These are phyloP conservation scores for Pseudozyma hubeiensis DNA, from an alignment of 1,284 basidiomycete species.

Conservation along the genomic window DNA sequence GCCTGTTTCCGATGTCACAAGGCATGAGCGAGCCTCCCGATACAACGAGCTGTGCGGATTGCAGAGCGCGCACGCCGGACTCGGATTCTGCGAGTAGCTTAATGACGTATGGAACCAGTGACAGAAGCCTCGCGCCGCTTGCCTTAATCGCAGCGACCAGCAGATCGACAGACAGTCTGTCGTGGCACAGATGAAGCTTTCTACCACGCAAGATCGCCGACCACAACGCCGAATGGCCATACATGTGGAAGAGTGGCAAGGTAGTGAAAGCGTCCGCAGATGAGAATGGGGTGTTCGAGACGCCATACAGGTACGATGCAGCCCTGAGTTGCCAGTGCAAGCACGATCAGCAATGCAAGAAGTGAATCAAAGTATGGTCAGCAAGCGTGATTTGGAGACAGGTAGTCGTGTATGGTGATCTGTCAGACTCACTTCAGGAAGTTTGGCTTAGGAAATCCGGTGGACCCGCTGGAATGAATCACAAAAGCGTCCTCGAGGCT, in stretches of 20 bases:
- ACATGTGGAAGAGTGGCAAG: constrained; percentile 36
- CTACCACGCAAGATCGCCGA: not conserved
- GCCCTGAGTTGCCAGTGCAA: not conserved
- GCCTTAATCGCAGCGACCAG: constrained; percentile 2
- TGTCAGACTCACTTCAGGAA: not conserved
- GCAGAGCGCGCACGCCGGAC: constrained; percentile 71
- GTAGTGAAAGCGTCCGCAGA: constrained; percentile 1
- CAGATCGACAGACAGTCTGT: constrained; percentile 8
- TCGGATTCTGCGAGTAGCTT: constrained; percentile 73
- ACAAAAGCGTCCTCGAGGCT: constrained; percentile 1
- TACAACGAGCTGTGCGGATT: constrained; percentile 72
- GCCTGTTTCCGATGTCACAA: constrained; percentile 74
- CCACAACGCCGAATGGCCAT: constrained; percentile 14
- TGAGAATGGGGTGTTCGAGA: not conserved
- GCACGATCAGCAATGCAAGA: too few species aligned
- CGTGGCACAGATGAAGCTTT: constrained; percentile 13
- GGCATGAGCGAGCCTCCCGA: constrained; percentile 70
- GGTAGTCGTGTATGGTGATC: too few species aligned
- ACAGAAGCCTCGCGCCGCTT: constrained; percentile 29
- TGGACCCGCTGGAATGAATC: constrained; percentile 41
- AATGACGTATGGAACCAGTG: constrained; percentile 70
- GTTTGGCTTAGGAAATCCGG: constrained; percentile 38
- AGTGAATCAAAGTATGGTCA: not conserved
- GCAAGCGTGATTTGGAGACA: too few species aligned
- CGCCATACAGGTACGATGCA: too few species aligned